Conservation (phyloP, 2,329 filamentous ascomycete species). For the Verticillium isaacii region DNA sequence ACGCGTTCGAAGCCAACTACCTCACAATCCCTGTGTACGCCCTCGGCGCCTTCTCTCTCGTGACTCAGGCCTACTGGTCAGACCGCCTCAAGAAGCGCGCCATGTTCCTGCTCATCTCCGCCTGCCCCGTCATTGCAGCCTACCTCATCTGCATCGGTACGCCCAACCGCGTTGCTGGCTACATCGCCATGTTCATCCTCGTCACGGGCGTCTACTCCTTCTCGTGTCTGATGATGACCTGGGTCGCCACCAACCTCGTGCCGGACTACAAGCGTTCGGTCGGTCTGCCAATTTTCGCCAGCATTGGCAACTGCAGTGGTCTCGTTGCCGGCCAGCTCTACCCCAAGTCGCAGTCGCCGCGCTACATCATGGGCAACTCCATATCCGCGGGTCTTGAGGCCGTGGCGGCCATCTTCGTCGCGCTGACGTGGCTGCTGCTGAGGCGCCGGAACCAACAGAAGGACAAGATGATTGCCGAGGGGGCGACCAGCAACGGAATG, state of each 20-base stretch:
- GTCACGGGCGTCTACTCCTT: slow-evolving; percentile 4
- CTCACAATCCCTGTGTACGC: slow-evolving; percentile 15
- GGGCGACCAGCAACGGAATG: slow-evolving; percentile 4
- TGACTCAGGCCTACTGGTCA: slow-evolving; percentile 14
- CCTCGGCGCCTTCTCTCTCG: slow-evolving; percentile 9
- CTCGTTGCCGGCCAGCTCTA: slow-evolving; percentile 6
- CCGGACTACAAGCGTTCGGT: slow-evolving; percentile 13
- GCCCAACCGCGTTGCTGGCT: slow-evolving; percentile 20
- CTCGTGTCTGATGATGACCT: slow-evolving; percentile 8
- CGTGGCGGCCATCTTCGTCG: slow-evolving; percentile 7
- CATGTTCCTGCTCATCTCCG: slow-evolving; percentile 14
- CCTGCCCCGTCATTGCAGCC: slow-evolving; percentile 9
- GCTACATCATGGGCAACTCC: slow-evolving; percentile 16
- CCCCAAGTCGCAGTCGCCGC: neutral
- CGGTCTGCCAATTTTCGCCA: slow-evolving; percentile 8
- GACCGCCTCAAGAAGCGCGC: slow-evolving; percentile 21
- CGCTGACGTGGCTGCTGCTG: neutral
- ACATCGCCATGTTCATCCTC: slow-evolving; percentile 26
- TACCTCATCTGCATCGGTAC: slow-evolving; percentile 7
- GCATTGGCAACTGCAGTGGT: slow-evolving; percentile 10
- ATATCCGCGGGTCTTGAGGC: slow-evolving; percentile 18
- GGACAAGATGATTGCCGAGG: slow-evolving; percentile 4
- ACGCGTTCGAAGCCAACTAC: slow-evolving; percentile 12
- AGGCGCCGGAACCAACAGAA: slow-evolving; percentile 4
- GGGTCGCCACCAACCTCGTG: slow-evolving; percentile 10